Base-by-base conservation (phyloP, 2,329 filamentous ascomycete species). In the Aureobasidium lini region DNA sequence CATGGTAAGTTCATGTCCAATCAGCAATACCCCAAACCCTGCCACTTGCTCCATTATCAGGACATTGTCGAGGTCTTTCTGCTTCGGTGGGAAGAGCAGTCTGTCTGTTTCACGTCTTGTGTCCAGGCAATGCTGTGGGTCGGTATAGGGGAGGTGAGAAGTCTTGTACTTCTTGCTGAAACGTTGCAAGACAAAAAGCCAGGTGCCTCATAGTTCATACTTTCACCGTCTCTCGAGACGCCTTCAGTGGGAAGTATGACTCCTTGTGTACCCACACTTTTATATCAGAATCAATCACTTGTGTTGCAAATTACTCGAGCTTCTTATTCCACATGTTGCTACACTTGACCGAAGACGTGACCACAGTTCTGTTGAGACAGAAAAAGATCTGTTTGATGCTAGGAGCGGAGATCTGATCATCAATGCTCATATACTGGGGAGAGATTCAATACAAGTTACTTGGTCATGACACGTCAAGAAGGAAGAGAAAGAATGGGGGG, bases 21-120 rank as follows among this genome's bases (percentile, higher is more conserved):
- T 40, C 39, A 18, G 57, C 57, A 59, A 59, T 32, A 59, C 57
- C 47, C 57, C 57, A 59, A 59, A 59, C 40, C 59, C 59, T 57
- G 53, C 53, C 52, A 61, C 59, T 61, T 43, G 52, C 34, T 32
- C 59, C 52, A 57, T 18, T 15, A 40, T 8, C 32, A 28, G 52
- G 52, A 61, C 34, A 42, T 15, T 34, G 29, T 49, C 49, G 46
- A 57, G 59, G 50, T 57, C 54, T 48, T 48, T 57, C 52, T 56
- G 42, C 59, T 48, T 42, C 42, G 37, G 46, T 15, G 23, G 43
- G 31, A 49, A 37, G 59, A 61, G 59, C 52, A 49, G 59, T 57
- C 59, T 57, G 59, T 61, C 59, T 57, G 44, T 32, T 57, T 61
- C 59, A 36, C 59, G 59, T 61, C 59, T 61, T 61, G 59, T 36